Base-by-base conservation (phyloP, 352 stramenopile species). In the Phytopythium kandeliae region DNA sequence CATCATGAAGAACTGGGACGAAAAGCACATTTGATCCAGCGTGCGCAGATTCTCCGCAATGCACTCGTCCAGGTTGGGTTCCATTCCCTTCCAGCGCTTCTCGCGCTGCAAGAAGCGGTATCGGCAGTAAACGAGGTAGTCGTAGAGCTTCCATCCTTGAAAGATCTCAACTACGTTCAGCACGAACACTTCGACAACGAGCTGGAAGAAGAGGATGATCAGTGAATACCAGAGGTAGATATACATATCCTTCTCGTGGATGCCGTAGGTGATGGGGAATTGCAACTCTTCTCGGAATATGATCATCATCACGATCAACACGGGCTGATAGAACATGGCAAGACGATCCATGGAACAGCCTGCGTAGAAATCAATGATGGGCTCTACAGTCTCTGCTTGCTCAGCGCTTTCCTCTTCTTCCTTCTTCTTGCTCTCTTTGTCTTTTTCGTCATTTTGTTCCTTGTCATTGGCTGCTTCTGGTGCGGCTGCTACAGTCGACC, bases 1-100 rank as follows among this genome's bases (percentile, higher is more conserved):
- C 86, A 99, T 97, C 80, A 99, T 96, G 70, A 98, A 98, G 60
- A 97, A 98, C 65, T 99, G 96, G 41, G 85, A 97, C 43, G 89
- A 98, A 57, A 99, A 99, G 59, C 96, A 99, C 80, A 98, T 96
- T 62, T 98, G 92, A 58, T 99, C 95, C 22, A 98, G 74, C 16
- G 92, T 98, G 48, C 94, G 86, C 48, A 98, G 56, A 55, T 85
- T 92, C 65, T 98, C 91, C 6, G 98, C 95, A 31, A 99, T 98
- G 62, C 96, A 99, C 63, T 98, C 95, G 58, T 99, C 96, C 48
- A 98, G 62, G 57, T 92, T 96, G 11, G 95, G 80, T 57, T 98
- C 96, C 48, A 98, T 73, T 10, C 95, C 96, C 65, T 98, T 98
- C 96, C 96, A 99, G 26, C 89, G 90, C 49, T 93, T 82, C 60